These are phyloP conservation scores for Phytopythium sindhum DNA, from an alignment of 352 stramenopile species.

Conservation along the genomic window DNA sequence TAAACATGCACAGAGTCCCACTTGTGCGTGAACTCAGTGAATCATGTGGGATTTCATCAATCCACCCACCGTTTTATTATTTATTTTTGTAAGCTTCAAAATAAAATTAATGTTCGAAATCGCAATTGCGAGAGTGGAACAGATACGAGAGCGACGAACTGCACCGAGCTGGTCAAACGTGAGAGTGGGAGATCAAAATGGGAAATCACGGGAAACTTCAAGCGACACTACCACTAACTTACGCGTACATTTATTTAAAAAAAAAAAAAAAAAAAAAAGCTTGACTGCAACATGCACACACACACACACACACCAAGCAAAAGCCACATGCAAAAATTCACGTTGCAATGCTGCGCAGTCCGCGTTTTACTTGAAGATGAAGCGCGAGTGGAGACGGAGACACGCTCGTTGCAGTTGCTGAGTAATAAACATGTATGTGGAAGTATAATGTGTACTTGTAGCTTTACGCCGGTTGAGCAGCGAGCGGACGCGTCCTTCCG, in stretches of 20 bases:
- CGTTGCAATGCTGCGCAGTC: no score
- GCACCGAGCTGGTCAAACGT: background rate
- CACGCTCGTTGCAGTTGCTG: no score
- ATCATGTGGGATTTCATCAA: background rate
- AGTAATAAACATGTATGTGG: no score
- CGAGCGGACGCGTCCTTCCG: background rate
- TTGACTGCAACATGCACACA: no score
- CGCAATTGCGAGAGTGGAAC: background rate
- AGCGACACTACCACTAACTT: background rate
- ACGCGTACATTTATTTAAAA: no score
- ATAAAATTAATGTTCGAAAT: background rate
- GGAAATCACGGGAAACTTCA: background rate
- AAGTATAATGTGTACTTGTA: background rate
- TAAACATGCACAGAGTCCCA: background rate
- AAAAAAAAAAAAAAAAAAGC: no score
- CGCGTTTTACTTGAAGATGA: background rate
- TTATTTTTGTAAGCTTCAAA: background rate
- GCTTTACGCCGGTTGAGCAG: background rate
- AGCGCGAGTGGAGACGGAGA: background rate
- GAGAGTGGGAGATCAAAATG: background rate
- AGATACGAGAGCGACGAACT: background rate
- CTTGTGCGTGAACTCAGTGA: background rate
- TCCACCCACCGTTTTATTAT: background rate
- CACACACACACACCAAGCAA: background rate
- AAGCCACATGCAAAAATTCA: background rate